Evolutionary conservation across 495 filamentous ascomycete genomes (phyloP), one percentile per base, ranked within the genome.

Genomic region (Penicillium canariense): DNA sequence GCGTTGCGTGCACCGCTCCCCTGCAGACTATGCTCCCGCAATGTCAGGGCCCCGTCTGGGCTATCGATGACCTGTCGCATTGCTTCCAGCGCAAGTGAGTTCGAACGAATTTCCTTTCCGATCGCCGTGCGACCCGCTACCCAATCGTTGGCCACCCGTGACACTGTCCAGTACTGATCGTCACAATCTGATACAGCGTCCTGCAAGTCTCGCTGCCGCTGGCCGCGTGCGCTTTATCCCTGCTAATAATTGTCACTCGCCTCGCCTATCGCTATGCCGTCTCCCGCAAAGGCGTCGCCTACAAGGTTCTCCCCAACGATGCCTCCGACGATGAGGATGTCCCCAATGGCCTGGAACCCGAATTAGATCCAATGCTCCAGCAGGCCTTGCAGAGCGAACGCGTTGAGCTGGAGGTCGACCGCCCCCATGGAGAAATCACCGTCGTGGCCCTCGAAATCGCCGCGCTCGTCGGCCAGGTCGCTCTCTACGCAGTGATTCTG

Each of bases 51-150:
- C 88, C 90, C 42, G 76, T 91, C 62, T 98, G 94, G 94, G 81
- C 77, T 61, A 73, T 80, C 54, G 94, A 98, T 73, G 95, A 98
- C 73, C 87, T 98, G 67, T 87, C 88, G 10, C 74, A 68, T 47
- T 97, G 95, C 73, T 92, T 98, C 66, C 86, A 90, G 65, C 83
- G 81, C 76, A 90, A 95, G 93, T 96, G 52, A 63, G 65, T 68
- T n/a, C 30, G n/a, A 22, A n/a, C 11, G 14, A 42, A 27, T 55
- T 4, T 14, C 7, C 40, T 26, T 35, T 11, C 18, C 34, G 14
- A 49, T 36, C 25, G 52, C 31, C 10, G 50, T 31, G 34, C 18
- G 50, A 23, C 11, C 50, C 47, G 48, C 42, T 34, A 17, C 36
- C 28, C 48, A 47, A 52, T 42, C 44, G 38, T 42, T 58, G 31